phyloP scores from a whole-genome alignment of 768 basidiomycete species.

The Gymnopilus junonius region DNA sequence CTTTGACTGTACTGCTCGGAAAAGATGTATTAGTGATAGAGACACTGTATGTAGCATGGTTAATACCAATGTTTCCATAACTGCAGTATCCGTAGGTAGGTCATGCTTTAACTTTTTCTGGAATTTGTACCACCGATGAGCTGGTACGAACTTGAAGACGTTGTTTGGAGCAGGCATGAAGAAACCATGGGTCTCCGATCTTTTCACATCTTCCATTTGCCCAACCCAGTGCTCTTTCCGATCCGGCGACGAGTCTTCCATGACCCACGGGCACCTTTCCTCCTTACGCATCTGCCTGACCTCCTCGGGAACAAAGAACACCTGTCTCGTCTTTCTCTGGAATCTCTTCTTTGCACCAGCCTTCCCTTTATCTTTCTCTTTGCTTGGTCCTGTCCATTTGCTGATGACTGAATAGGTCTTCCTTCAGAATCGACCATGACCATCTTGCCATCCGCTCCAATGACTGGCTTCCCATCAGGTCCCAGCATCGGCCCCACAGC shows the following conservation, averaged over 20 bases:
- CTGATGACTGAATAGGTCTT: conserved; percentile 57
- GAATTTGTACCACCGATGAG: conserved; percentile 92
- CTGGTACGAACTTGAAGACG: conserved; percentile 86
- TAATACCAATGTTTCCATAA: conserved; percentile 67
- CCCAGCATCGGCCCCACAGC: conserved; percentile 79
- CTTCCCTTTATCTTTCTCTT: conserved; percentile 49
- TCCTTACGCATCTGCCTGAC: conserved; percentile 79
- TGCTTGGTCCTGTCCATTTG: conserved; percentile 26
- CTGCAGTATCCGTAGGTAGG: conserved; percentile 66
- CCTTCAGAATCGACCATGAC: conserved; percentile 87
- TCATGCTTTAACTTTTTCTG: conserved; percentile 82
- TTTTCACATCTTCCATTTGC: conserved; percentile 77
- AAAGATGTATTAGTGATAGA: conserved; percentile 26
- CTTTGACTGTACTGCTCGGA: conserved; percentile 50
- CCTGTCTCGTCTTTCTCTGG: conserved; percentile 83
- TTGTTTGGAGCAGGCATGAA: conserved; percentile 85
- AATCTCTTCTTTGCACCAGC: conserved; percentile 68
- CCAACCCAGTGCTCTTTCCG: conserved; percentile 80
- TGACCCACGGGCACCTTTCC: conserved; percentile 91
- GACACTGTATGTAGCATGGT: conserved; percentile 20
- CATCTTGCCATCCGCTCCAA: conserved; percentile 73
- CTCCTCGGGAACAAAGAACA: conserved; percentile 81
- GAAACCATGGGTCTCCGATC: conserved; percentile 74
- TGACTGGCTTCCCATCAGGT: conserved; percentile 82
- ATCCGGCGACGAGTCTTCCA: conserved; percentile 72